These are phyloP conservation scores for Prunus fruticosa DNA, from an alignment of 306 rosid genomes.

Conservation along the genomic window DNA sequence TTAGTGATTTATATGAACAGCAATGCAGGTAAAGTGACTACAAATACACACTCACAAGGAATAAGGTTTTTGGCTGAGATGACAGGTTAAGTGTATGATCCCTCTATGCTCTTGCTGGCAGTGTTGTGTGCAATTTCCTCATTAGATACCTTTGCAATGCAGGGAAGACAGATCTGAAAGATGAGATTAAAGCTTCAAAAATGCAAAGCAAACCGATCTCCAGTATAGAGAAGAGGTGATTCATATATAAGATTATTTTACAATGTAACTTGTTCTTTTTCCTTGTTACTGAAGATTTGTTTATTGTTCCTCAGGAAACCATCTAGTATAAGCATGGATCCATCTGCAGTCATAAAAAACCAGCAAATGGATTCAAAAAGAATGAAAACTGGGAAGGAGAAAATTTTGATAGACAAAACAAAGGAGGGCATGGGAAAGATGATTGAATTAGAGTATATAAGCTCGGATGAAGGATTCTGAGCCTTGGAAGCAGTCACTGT, in stretches of 20 bases:
- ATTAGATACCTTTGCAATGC: conserved; percentile 28
- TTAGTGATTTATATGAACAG: conserved; percentile 41
- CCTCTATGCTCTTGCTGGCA: conserved; percentile 10
- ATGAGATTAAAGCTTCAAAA: conserved; percentile 30
- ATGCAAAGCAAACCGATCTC: conserved; percentile 35
- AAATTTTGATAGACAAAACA: conserved; percentile 36
- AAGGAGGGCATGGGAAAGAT: conserved; percentile 46
- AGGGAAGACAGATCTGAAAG: conserved; percentile 41
- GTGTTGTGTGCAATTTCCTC: conserved; percentile 18
- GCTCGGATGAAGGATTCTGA: conserved; percentile 77
- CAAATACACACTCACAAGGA: conserved; percentile 79
- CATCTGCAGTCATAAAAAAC: conserved; percentile 32
- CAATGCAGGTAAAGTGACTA: conserved; percentile 87
- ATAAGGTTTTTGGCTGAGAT: conserved; percentile 79
- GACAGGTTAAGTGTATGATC: conserved; percentile 46
- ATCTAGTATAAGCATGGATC: conserved; percentile 31
- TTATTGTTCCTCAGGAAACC: conserved; percentile 57
- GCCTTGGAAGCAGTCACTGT: neutral
- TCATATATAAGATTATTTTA: conserved; percentile 5
- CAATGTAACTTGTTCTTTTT: neutral
- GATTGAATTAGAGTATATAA: conserved; percentile 68
- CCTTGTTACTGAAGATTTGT: conserved; percentile 13
- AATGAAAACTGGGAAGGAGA: conserved; percentile 39
- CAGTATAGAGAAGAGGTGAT: conserved; percentile 57
- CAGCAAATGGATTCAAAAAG: conserved; percentile 47